Evolutionary conservation across 495 filamentous ascomycete genomes (phyloP), one percentile per base, ranked within the genome.

Genomic region (Cercophora scortea): DNA sequence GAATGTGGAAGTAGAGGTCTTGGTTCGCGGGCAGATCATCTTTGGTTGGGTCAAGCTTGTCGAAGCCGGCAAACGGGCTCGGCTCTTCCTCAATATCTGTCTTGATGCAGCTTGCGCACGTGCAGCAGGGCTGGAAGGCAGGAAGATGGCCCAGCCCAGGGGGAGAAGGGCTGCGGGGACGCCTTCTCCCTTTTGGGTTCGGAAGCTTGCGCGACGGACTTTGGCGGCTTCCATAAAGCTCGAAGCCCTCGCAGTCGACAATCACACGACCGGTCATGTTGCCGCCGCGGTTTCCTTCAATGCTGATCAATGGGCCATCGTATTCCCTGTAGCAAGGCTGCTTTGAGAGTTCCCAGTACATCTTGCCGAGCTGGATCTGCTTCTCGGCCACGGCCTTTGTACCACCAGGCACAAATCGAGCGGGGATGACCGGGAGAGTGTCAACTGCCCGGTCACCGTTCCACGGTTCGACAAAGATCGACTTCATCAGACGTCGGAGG

Each of bases 281-380:
- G 18, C 59, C 59, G 18, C 19, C 35, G 0, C 17, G 36, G 36
- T 34, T 40, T 3, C 43, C 41, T 11, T 55, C 40, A 8, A 34
- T 43, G 34, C 41, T 47, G 38, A 58, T 57, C 33, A 70, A 46
- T 17, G 50, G 46, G 8, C 70, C 70, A 8, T 71, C 61, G 12
- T 73, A 68, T 1, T 68, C 54, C 54, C 59, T 70, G 45, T 71
- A 70, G 9, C 49, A 61, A 1, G 70, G 67, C 43, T 57, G 52
- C 50, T 68, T 66, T 7, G 63, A 53, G 5, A 73, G 61, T 41
- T 70, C 62, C 70, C 70, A 73, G 57, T 61, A 66, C 16, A 59
- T 43, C 52, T 59, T 63, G 36, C 70, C 70, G 1, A 69, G 61
- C 32, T 33, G 51, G 47, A 66, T 50, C 12, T 65, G 63, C 42